These are phyloP conservation scores for Linum usitatissimum DNA, from an alignment of 345 rosid species.

Conservation along the genomic window DNA sequence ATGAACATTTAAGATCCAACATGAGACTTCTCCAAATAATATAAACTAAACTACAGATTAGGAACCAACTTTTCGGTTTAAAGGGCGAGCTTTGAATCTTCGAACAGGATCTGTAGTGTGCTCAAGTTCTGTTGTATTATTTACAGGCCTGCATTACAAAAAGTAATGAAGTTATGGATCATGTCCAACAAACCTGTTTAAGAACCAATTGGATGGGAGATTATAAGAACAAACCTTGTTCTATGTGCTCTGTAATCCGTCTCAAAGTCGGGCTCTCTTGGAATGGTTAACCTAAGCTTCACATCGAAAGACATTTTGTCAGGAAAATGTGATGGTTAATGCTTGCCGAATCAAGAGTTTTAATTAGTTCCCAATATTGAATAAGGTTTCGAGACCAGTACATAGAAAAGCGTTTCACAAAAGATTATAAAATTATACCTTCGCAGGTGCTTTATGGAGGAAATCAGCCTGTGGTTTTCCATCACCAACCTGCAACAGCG, in stretches of 20 bases:
- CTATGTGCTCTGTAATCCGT: constrained; percentile 78
- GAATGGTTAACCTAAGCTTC: constrained; percentile 63
- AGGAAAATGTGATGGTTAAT: constrained; percentile 14
- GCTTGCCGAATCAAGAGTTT: neutral
- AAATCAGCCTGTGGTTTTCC: constrained; percentile 43
- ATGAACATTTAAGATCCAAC: constrained; percentile 11
- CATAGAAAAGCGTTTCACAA: neutral
- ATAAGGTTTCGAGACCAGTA: neutral
- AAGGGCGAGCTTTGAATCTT: constrained; percentile 86
- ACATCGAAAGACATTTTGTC: constrained; percentile 30
- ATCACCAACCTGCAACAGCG: constrained; percentile 46
- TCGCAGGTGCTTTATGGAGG: constrained; percentile 69
- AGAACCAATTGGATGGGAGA: constrained; percentile 5
- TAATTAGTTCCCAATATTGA: neutral
- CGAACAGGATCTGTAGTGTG: constrained; percentile 23
- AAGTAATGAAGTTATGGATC: constrained; percentile 9
- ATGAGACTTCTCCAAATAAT: constrained; percentile 3
- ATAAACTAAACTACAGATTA: constrained; percentile 2
- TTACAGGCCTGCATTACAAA: constrained; percentile 52
- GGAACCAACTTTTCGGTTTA: constrained; percentile 79
- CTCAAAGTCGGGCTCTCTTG: constrained; percentile 84
- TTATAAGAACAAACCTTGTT: constrained; percentile 35
- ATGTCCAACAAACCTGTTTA: constrained; percentile 6
- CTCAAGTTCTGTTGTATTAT: constrained; percentile 27
- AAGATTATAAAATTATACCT: constrained; percentile 31